Base-by-base conservation (phyloP, 108 stramenopile species). In the Cyclotella baltica region DNA sequence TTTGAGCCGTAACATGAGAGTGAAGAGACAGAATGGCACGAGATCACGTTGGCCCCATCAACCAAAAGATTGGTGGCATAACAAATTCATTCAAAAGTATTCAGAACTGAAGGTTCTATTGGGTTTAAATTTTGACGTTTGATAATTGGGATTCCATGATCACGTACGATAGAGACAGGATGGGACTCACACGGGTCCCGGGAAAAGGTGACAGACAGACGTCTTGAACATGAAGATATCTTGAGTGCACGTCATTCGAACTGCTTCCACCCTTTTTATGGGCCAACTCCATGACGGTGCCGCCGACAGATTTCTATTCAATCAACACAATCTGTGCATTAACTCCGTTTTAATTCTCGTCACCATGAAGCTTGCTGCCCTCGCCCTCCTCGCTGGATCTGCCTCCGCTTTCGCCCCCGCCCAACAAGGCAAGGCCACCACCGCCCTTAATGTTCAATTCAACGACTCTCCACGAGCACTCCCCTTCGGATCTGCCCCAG, bases 401-500 rank as follows among this genome's bases (percentile, higher is more conserved):
- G 90, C 87, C 56, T 77, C 86, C 56, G 90, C 87, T 66, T 90
- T 88, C 70, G 79, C 83, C 38, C 76, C 70, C 27, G 62, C 72
- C 63, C 74, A 75, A 28, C 35, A 47, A 29, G 58, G 80, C 36
- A 72, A 79, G 70, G 67, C 55, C 47, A 61, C 88, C 73, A 67
- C 81, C 59, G 25, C 77, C 73, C 78, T 78, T 34, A 73, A 73
- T 55, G 82, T 77, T 48, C 38, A 79, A 33, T 90, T 75, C 62
- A 67, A 77, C 63, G 85, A 77, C 43, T 81, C 84, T 22, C 92
- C 95, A 70, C 55, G 62, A 48, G 95, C 95, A 52, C 92, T 96
- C 71, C 95, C 95, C 40, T 92, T 86, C 84, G 90, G 82, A 65
- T 77, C 80, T 40, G 87, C 88, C 56, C 93, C 96, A 37, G 88